Evolutionary conservation across 257 asterid genomes (phyloP).

Genomic region (Solanum appendiculatum): DNA sequence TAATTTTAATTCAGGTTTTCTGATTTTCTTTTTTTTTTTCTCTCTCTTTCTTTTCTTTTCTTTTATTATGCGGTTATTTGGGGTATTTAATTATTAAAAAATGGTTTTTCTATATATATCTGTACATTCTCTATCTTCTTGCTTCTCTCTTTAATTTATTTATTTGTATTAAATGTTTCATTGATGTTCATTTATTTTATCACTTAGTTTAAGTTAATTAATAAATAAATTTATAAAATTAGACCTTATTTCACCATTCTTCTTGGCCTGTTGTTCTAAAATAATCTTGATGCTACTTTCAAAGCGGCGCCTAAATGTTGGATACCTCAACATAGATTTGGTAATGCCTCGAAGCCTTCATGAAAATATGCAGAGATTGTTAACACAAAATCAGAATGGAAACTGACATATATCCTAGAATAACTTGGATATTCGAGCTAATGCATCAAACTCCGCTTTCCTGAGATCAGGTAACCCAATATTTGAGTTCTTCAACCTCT

Average conservation of each 20-base stretch:
- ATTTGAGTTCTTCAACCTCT: constrained; percentile 40
- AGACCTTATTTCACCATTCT: constrained; percentile 40
- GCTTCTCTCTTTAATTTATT: too few species aligned
- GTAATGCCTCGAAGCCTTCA: constrained; percentile 81
- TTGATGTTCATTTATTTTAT: too few species aligned
- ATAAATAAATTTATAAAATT: too few species aligned
- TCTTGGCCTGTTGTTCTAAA: constrained; percentile 51
- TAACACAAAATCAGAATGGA: neutral
- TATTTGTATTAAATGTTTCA: too few species aligned
- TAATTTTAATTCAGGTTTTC: too few species aligned
- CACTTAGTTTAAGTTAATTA: too few species aligned
- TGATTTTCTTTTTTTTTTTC: too few species aligned
- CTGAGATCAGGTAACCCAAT: constrained; percentile 43
- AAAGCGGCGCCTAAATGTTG: constrained; percentile 81
- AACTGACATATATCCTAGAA: neutral
- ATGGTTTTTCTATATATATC: too few species aligned
- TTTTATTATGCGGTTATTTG: too few species aligned
- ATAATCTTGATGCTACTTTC: constrained; percentile 42
- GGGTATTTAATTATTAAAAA: too few species aligned
- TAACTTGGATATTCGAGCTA: constrained; percentile 52
- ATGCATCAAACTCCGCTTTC: constrained; percentile 72
- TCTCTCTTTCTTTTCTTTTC: too few species aligned
- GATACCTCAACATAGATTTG: constrained; percentile 67
- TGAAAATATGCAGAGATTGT: neutral
- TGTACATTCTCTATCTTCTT: too few species aligned